Conservation (phyloP, 208 protist species). For the Trypanosoma lewisi region DNA sequence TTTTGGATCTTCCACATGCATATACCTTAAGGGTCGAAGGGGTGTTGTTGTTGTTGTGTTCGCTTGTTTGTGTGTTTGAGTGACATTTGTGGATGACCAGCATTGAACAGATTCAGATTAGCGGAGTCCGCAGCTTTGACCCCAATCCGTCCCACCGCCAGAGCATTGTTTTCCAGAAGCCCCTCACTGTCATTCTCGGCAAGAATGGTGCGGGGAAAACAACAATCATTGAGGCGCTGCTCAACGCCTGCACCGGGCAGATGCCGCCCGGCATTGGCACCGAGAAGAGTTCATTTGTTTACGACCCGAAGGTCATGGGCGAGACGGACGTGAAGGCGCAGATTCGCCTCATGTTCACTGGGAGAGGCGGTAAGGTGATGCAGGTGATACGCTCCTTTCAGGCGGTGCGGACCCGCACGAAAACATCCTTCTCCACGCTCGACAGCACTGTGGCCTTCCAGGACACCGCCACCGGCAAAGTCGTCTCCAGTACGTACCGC, state of each 20-base stretch:
- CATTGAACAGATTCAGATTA: constrained; percentile 96
- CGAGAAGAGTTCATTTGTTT: constrained; percentile 95
- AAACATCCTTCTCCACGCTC: constrained; percentile 90
- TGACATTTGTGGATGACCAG: constrained; percentile 85
- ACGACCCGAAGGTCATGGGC: constrained; percentile 96
- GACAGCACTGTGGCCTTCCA: constrained; percentile 94
- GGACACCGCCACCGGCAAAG: constrained; percentile 77
- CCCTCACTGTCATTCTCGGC: constrained; percentile 98
- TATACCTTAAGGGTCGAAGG: not conserved
- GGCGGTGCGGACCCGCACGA: constrained; percentile 84
- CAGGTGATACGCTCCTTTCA: constrained; percentile 93
- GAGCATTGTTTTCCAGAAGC: constrained; percentile 96
- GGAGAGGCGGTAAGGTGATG: constrained; percentile 77
- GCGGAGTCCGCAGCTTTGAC: constrained; percentile 96
- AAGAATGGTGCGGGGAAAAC: constrained; percentile 97
- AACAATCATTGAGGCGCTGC: constrained; percentile 98
- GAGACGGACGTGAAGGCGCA: constrained; percentile 96
- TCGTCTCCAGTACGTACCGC: constrained; percentile 80
- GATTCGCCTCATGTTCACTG: constrained; percentile 94
- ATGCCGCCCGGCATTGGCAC: constrained; percentile 94
- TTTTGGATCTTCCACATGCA: not conserved
- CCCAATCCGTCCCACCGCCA: constrained; percentile 78
- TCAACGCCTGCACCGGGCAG: constrained; percentile 96
- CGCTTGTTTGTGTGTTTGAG: not conserved
- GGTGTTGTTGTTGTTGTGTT: not conserved